Evolutionary conservation across 2,329 filamentous ascomycete species (phyloP).

Genomic region (Nemania sp.): DNA sequence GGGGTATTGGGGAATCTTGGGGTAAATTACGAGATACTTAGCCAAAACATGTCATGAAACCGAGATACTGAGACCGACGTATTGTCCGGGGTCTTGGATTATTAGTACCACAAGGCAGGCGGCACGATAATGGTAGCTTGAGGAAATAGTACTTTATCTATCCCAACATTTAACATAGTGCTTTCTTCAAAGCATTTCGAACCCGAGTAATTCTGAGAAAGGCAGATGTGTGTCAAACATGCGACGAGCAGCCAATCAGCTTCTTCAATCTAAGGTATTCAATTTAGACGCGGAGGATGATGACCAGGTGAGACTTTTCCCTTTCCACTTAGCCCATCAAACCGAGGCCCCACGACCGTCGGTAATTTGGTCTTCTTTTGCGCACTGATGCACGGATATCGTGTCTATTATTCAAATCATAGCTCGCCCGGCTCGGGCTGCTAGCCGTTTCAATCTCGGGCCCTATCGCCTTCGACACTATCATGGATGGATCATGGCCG

Average conservation of each 20-base stretch:
- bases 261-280: no score
- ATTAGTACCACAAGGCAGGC: background rate
- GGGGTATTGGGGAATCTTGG: background rate
- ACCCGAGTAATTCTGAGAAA: no score
- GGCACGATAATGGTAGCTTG: background rate
- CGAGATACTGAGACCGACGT: background rate
- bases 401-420: background rate
- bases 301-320: background rate
- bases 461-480: conserved; percentile 29
- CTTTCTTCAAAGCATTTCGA: no score
- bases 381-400: background rate
- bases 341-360: conserved; percentile 21
- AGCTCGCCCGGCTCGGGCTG: conserved; percentile 10
- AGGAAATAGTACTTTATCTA: background rate
- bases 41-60: background rate
- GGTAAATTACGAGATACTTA: background rate
- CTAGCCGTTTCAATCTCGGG: conserved; percentile 30
- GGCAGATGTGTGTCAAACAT: background rate
- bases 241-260: background rate
- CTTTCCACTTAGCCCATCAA: conserved; percentile 19
- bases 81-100: no score
- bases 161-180: background rate
- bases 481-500: conserved; percentile 35
- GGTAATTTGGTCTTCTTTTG: conserved; percentile 9
- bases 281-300: background rate